Evolutionary conservation across 345 rosid species (phyloP), one percentile per base, ranked within the genome.

Genomic region (Orychophragmus violaceus): DNA sequence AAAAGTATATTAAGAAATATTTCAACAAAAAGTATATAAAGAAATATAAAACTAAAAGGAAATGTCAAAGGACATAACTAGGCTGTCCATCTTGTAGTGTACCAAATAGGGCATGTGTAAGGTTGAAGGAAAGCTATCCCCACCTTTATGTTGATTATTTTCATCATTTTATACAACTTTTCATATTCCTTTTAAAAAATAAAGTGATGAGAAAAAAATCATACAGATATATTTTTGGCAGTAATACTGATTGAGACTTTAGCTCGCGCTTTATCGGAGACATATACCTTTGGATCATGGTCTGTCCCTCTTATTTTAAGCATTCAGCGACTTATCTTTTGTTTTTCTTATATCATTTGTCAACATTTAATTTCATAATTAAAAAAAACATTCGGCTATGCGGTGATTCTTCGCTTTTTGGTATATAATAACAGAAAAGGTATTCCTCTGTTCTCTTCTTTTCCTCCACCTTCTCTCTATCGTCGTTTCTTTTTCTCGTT

Each of bases 231-330:
- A 29, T 68, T 54, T 50, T 79, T 76, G 66, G 72, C 62, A 79
- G 72, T 44, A 13, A 57, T 69, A 52, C 42, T 76, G 84, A 82
- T 80, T 64, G 81, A 72, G 84, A 84, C 78, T 64, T 21, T 77
- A 77, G 79, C 62, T 72, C 73, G 66, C 67, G 57, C 86, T 84
- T 86, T 86, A 60, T 24, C 46, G 65, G 86, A 82, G 86, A 84
- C 65, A 48, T 80, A 87, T 87, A 70, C 74, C 67, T 70, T 62
- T 72, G 78, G 61, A 76, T 79, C 83, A 79, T 86, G 84, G 56
- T 62, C 76, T 84, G 92, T 87, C 76, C 65, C 84, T 28, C 77
- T 68, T 66, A 52, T 39, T 66, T 61, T 66, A 41, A 13, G 51
- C 63, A 59, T 51, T 59, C 62, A 9, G 59, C 57, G 33, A 51